These are phyloP conservation scores for Silene conica DNA, from an alignment of 148 eudicot species.

Conservation along the genomic window DNA sequence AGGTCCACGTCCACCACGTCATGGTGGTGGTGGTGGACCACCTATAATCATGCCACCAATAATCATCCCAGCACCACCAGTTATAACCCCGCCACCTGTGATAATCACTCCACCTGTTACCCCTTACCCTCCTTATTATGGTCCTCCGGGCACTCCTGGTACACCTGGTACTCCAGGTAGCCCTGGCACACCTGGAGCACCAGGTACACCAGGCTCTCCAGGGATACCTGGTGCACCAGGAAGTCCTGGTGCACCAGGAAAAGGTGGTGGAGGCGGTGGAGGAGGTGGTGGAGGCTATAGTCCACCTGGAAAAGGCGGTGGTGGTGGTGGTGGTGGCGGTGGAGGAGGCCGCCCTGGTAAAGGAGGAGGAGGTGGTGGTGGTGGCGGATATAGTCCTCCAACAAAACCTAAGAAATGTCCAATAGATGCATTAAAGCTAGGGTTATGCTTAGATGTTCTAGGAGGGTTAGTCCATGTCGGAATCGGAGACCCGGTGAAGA, in stretches of 20 bases:
- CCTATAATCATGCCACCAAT: conserved; percentile 40
- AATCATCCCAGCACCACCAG: conserved; percentile 24
- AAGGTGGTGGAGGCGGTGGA: conserved; percentile 14
- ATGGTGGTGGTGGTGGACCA: conserved; percentile 27
- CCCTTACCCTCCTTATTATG: conserved; percentile 38
- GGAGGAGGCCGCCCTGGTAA: conserved; percentile 9
- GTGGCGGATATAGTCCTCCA: conserved; percentile 30
- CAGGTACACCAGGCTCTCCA: conserved; percentile 13
- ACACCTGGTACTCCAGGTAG: conserved; percentile 16
- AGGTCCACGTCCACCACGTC: conserved; percentile 22
- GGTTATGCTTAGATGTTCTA: conserved; percentile 77
- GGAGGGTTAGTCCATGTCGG: conserved; percentile 89
- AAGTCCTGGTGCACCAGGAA: conserved; percentile 15
- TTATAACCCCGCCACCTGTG: conserved; percentile 38
- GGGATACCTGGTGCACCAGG: conserved; percentile 22
- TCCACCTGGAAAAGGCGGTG: conserved; percentile 23
- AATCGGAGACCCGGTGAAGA: conserved; percentile 64
- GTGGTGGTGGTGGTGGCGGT: too few relatives aligned
- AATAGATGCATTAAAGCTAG: conserved; percentile 72
- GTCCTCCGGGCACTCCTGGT: conserved; percentile 27
- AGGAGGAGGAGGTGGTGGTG: conserved; percentile 24
- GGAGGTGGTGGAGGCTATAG: conserved; percentile 14
- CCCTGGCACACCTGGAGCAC: conserved; percentile 20
- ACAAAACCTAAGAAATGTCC: conserved; percentile 52
- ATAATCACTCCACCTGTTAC: conserved; percentile 38